Evolutionary conservation across 106 monocot species (phyloP), one percentile per base, ranked within the genome.

Genomic region (Phalaenopsis aphrodite): DNA sequence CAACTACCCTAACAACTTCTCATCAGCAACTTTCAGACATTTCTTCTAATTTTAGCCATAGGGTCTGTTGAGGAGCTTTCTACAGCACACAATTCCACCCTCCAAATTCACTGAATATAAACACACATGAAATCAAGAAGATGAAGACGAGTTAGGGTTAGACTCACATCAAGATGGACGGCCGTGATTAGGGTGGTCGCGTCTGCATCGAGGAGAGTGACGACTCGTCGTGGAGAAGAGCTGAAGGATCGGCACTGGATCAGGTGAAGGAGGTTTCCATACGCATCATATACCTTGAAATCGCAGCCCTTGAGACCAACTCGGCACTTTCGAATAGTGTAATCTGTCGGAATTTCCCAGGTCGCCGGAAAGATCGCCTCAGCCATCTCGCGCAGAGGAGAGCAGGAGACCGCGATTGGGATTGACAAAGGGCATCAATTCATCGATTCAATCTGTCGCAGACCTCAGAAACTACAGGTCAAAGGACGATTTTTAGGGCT

Each of bases 291-390:
- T 41, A 91, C 85, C 52, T 80, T 85, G n/a, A 91, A 78, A 55
- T 84, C 85, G 45, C 76, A 36, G 16, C 76, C 55, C 56, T 68
- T 42, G 56, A 81, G 39, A 43, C 80, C 82, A 71, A 84, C 65
- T 11, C 48, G 49, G 57, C 66, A 71, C 75, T 85, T 88, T 80
- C 45, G 66, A 15, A 91, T 78, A 56, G 15, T 85, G 81, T 64
- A 89, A 81, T 88, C 91, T 46, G 84, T 68, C 6, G 91, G 88
- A 64, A 91, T 89, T 80, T 80, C 79, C 85, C 77, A 72, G 41
- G 36, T 79, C 72, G 78, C 39, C 75, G 71, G 86, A 47, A 46
- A 86, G 17, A 77, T 56, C n/a, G 76, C 19, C 0, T 55, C 55
- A 23, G 24, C 75, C 79, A 79, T 78, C 76, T 18, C 8, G 37